Evolutionary conservation across 768 basidiomycete genomes (phyloP), one percentile per base, ranked within the genome.

Genomic region (Crassisporium funariophilum): DNA sequence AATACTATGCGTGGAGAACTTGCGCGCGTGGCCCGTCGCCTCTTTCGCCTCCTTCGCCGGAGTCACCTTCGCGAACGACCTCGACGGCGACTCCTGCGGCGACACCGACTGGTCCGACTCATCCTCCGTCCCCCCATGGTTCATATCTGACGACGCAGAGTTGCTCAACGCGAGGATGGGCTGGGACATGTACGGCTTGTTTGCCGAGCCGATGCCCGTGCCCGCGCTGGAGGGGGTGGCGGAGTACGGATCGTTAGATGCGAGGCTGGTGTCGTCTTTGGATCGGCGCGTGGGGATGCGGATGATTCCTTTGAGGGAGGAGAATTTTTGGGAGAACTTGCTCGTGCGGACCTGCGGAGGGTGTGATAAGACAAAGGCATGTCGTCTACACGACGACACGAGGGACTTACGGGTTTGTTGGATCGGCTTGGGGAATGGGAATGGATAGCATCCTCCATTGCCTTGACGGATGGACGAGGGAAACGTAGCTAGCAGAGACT

Each of bases 121-220:
- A 39, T 63, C 43, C 27, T 42, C 33, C 21, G 5, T 31, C 36
- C 19, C 23, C 2, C 42, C 35, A 12, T 56, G 39, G 8, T 52
- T 50, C n/a, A 46, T 46, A n/a, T 19, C 36, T 11, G 6, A 40
- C 17, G 37, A 20, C 10, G 42, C 20, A 9, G 24, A 19, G 25
- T 39, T 25, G 10, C 39, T 49, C 9, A 70, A 55, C 7, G 58
- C 63, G 4, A 75, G 66, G 42, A 66, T 56, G 1, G 76, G 74
- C 42, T 76, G 74, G 9, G 74, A 75, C 72, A 75, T 74, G 60
- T 69, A 76, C 5, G 74, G 73, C 49, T 76, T 77, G 43, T 20
- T 44, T 49, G 12, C 40, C 37, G 6, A 36, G 27, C 38, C 31
- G 43, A n/a, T 36, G 39, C n/a, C 19, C 16, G 20, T 50, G 44